Conservation (phyloP, 345 rosid genomes). For the Boechera retrofracta region DNA sequence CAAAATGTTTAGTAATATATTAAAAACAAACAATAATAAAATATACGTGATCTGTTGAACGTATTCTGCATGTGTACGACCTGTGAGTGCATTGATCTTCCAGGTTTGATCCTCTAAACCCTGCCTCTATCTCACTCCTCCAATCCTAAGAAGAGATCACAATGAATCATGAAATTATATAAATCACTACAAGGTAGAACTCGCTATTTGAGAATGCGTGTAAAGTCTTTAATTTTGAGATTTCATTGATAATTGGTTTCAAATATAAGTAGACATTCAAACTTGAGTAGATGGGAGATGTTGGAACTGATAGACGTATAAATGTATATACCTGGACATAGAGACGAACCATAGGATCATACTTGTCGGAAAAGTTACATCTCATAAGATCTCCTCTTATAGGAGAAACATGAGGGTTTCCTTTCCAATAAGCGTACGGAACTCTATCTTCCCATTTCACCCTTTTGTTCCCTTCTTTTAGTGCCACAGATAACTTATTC, state of each 20-base stretch:
- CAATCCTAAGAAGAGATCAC: conserved; percentile 48
- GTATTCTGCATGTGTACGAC: conserved; percentile 18
- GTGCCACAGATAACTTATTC: conserved; percentile 49
- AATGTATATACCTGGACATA: conserved; percentile 47
- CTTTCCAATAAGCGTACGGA: conserved; percentile 78
- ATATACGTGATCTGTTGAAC: background rate
- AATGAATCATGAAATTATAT: background rate
- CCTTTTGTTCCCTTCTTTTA: conserved; percentile 55
- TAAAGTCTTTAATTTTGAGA: background rate
- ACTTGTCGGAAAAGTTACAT: conserved; percentile 53
- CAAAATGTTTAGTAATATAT: background rate
- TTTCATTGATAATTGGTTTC: background rate
- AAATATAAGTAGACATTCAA: background rate
- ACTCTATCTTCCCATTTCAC: conserved; percentile 65
- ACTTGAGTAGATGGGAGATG: background rate
- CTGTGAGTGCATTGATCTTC: conserved; percentile 67
- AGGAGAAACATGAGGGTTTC: conserved; percentile 55
- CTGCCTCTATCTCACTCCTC: conserved; percentile 45
- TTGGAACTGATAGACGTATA: background rate
- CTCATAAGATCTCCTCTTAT: conserved; percentile 55
- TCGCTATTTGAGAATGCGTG: background rate
- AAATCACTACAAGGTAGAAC: background rate
- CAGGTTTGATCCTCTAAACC: conserved; percentile 52
- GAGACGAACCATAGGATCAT: conserved; percentile 54
- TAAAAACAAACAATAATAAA: background rate